These are phyloP conservation scores for Pyrus bretschneideri DNA, from an alignment of 306 rosid genomes.

Conservation along the genomic window DNA sequence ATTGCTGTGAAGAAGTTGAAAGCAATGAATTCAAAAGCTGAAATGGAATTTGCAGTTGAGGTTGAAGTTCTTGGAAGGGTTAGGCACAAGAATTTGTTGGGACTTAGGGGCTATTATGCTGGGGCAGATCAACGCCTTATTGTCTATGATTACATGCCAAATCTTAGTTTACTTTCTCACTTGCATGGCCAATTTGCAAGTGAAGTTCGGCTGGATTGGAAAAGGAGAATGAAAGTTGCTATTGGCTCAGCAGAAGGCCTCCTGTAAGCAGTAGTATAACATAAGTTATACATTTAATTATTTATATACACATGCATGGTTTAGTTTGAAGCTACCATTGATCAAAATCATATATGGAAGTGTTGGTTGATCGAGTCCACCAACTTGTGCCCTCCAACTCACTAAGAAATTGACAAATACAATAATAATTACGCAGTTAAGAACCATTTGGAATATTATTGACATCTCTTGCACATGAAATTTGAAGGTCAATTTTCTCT, in stretches of 20 bases:
- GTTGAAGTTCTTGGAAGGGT: conserved; percentile 93
- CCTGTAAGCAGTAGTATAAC: conserved; percentile 36
- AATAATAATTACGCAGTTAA: not conserved
- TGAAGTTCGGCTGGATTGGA: conserved; percentile 67
- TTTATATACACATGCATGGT: not conserved
- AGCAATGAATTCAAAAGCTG: conserved; percentile 80
- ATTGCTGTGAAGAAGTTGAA: conserved; percentile 91
- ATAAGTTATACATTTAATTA: not conserved
- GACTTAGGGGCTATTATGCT: conserved; percentile 74
- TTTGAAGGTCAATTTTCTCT: too few species aligned
- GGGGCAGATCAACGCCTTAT: conserved; percentile 78
- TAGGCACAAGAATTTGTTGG: conserved; percentile 75
- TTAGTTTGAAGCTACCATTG: not conserved
- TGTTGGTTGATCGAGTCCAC: not conserved
- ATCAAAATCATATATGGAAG: not conserved
- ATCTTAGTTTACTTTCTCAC: conserved; percentile 85
- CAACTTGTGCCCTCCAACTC: not conserved
- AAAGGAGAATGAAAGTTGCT: conserved; percentile 66
- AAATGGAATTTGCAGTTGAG: conserved; percentile 95
- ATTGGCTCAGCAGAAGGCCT: conserved; percentile 82
- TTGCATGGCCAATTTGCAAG: conserved; percentile 66
- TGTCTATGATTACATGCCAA: conserved; percentile 90
- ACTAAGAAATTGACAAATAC: too few species aligned
- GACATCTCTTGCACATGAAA: too few species aligned
- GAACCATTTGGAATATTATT: not conserved